Percentiles rank a stretch among this genome's conserved stretches.
Evolutionary conservation across 2,329 filamentous ascomycete species (phyloP).

Genomic region (Exophiala sp.): DNA sequence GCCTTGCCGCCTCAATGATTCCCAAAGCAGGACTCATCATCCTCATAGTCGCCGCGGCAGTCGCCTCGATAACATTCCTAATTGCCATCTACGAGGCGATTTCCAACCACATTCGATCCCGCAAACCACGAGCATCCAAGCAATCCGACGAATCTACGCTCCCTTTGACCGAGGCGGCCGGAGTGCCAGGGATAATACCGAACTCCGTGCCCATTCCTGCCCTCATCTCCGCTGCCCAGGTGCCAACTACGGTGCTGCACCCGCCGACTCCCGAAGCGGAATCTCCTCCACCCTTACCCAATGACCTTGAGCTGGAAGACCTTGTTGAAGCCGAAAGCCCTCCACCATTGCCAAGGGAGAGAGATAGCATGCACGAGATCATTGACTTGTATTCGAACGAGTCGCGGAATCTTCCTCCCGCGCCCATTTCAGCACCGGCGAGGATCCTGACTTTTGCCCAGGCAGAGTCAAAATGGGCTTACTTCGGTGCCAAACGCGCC

Average conservation of each 20-base stretch:
- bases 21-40: constrained; percentile 15
- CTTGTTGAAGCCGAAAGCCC: constrained; percentile 7
- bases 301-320: not conserved
- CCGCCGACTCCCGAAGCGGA: constrained; percentile 17
- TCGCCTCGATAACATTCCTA: constrained; percentile 11
- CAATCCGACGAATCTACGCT: constrained; percentile 4
- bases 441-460: constrained; percentile 10
- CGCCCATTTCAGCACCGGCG: constrained; percentile 7
- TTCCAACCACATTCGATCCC: constrained; percentile 3
- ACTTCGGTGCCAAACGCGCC: constrained; percentile 15
- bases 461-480: constrained; percentile 19
- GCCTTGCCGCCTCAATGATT: constrained; percentile 6
- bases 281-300: constrained; percentile 6
- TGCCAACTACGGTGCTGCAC: no score
- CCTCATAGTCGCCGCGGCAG: constrained; percentile 10
- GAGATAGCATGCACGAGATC: constrained; percentile 20
- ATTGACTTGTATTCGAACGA: constrained; percentile 14
- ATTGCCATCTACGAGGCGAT: constrained; percentile 15
- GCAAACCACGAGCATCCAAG: not conserved
- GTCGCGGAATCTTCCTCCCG: constrained; percentile 1
- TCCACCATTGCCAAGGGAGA: not conserved
- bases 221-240: not conserved
- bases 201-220: not conserved
- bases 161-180: constrained; percentile 6
- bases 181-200: not conserved